Evolutionary conservation across 1,139 yeast genomes (phyloP).

Genomic region (Hemisphaericaspora xylanilytica): DNA sequence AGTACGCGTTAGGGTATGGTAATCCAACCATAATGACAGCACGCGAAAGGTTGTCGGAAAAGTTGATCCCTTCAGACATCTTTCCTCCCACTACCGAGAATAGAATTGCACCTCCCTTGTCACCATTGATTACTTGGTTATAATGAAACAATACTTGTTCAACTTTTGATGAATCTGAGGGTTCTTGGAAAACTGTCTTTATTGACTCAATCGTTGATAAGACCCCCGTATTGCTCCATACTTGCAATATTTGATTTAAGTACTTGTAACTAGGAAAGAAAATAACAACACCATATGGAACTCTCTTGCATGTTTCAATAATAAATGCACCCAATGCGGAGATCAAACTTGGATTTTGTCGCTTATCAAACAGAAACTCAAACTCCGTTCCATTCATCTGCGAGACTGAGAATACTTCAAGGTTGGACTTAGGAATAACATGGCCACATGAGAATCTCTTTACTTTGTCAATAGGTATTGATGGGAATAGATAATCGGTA

Average conservation of each 20-base stretch:
- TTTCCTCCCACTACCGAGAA: constrained; percentile 93
- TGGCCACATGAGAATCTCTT: constrained; percentile 76
- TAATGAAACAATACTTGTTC: constrained; percentile 52
- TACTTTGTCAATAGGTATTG: constrained; percentile 38
- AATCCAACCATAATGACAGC: constrained; percentile 86
- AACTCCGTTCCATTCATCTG: constrained; percentile 27
- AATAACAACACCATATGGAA: constrained; percentile 76
- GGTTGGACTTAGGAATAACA: constrained; percentile 69
- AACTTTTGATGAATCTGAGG: constrained; percentile 40
- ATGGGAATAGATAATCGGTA: constrained; percentile 63
- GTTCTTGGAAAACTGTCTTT: constrained; percentile 59
- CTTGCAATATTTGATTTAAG: constrained; percentile 45
- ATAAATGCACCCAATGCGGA: constrained; percentile 53
- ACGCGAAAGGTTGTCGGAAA: constrained; percentile 81
- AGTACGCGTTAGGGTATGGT: constrained; percentile 83
- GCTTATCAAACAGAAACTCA: constrained; percentile 68
- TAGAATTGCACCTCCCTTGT: constrained; percentile 57
- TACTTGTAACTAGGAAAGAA: constrained; percentile 87
- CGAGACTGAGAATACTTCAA: constrained; percentile 56
- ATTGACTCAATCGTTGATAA: constrained; percentile 29
- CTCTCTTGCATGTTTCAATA: constrained; percentile 35
- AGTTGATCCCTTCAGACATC: constrained; percentile 92
- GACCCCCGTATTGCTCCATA: constrained; percentile 49
- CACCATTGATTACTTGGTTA: constrained; percentile 29
- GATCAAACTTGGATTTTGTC: constrained; percentile 50